Evolutionary conservation across 2,329 filamentous ascomycete genomes (phyloP).

Genomic region (Blastomyces gilchristii): DNA sequence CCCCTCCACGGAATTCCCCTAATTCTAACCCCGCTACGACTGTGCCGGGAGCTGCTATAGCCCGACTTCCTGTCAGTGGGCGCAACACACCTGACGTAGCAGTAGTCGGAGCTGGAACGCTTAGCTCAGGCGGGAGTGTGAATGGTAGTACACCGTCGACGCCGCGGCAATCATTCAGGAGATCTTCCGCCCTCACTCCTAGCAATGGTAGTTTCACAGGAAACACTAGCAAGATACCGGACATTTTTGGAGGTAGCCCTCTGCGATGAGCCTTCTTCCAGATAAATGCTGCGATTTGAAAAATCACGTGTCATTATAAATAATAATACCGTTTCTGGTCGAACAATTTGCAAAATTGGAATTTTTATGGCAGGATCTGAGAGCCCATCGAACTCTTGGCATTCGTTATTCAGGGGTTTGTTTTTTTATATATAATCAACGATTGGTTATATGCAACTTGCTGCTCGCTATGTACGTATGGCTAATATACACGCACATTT

Average conservation of each 20-base stretch:
- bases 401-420: no score
- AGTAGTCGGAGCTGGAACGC: slow-evolving; percentile 13
- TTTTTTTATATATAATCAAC: no score
- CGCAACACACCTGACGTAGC: slow-evolving; percentile 32
- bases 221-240: slow-evolving; percentile 22
- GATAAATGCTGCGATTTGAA: background rate
- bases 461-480: no score
- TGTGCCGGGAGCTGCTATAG: slow-evolving; percentile 10
- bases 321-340: no score
- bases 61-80: slow-evolving; percentile 22
- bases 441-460: no score
- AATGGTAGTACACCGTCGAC: slow-evolving; percentile 29
- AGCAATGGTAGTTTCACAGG: slow-evolving; percentile 34
- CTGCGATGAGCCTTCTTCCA: slow-evolving; percentile 20
- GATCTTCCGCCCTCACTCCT: slow-evolving; percentile 34
- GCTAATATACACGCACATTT: no score
- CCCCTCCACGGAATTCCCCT: slow-evolving; percentile 35
- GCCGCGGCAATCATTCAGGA: slow-evolving; percentile 33
- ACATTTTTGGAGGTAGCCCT: slow-evolving; percentile 33
- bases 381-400: no score
- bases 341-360: no score
- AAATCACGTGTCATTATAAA: no score
- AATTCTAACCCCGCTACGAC: background rate
- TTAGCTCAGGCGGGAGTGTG: slow-evolving; percentile 14
- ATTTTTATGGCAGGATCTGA: no score